Percentiles rank a stretch among this genome's conserved stretches.
These are phyloP conservation scores for Apophysomyces variabilis DNA, from an alignment of 371 early-diverging fungal species.

Conservation along the genomic window DNA sequence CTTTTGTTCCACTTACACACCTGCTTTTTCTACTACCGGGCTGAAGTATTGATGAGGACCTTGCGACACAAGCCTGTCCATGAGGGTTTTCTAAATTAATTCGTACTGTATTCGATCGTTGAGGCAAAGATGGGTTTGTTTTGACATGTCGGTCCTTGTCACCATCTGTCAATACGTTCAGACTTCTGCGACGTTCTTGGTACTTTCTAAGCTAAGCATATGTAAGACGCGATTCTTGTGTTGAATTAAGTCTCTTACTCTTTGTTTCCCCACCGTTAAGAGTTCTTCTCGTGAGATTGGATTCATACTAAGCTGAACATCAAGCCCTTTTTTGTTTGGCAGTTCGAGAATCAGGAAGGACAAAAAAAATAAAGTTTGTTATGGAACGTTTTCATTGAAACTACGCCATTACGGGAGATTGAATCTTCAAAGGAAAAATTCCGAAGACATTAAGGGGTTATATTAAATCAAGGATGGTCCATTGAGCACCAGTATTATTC, in stretches of 20 bases:
- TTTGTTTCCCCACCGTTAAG: slow-evolving; percentile 14
- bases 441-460: no score
- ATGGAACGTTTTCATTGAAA: background rate
- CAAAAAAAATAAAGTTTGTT: slow-evolving; percentile 4
- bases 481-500: background rate
- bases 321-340: background rate
- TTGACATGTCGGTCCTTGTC: background rate
- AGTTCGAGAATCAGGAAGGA: background rate
- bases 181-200: slow-evolving; percentile 6
- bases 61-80: background rate
- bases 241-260: background rate
- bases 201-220: slow-evolving; percentile 18
- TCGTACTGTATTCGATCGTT: background rate
- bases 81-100: background rate
- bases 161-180: background rate
- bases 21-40: background rate
- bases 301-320: background rate
- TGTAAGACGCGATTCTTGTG: background rate
- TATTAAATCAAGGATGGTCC: no score
- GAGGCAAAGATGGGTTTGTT: background rate
- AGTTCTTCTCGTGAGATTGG: slow-evolving; percentile 15
- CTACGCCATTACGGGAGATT: background rate
- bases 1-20: slow-evolving; percentile 1
- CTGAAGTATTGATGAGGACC: background rate
- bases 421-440: no score